Evolutionary conservation across 2,329 filamentous ascomycete species (phyloP), one percentile per base, ranked within the genome.

Genomic region (Fusarium brachygibbosum): DNA sequence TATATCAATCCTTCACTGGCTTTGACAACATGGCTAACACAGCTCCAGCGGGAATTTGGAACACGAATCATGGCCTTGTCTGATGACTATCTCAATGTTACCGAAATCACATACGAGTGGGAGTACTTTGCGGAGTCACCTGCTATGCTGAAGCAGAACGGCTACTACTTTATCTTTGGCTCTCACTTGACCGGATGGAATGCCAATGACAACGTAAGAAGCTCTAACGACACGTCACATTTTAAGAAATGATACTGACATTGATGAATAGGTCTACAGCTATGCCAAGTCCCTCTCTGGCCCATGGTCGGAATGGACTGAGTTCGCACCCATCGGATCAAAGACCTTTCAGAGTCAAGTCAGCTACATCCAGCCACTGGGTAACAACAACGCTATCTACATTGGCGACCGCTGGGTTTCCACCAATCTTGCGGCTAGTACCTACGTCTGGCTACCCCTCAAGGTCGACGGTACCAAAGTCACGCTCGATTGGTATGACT

Each of bases 381-480:
- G 79, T 45, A 71, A 74, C 37, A 68, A 71, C 37, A 77, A 78
- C 16, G 81, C 82, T 49, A 83, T 90, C 66, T 92, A 91, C 77
- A 85, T 91, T 78, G 90, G 90, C 21, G 90, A 92, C 77, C 85
- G 90, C 23, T 92, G 90, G 90, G 77, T 86, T 0, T 84, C 82
- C 7, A 75, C 76, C n/a, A 88, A 91, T 66, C 82, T 92, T 1
- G 85, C 84, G 76, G 79, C 84, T 0, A 87, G 84, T 52, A 90
- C 88, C 0, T 91, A 91, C 70, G 79, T 91, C 40, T 91, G 89
- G 89, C 81, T 91, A 0, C 89, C 89, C 0, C 77, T 91, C 1
- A 79, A 74, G 6, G 81, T 90, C 62, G 80, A 79, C 2, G 87
- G 86, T 0, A 86, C 81, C 0, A 83, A 79, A 0, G 85, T 87